phyloP scores from a whole-genome alignment of 352 stramenopile genomes.

The Elongisporangium anandrum region DNA sequence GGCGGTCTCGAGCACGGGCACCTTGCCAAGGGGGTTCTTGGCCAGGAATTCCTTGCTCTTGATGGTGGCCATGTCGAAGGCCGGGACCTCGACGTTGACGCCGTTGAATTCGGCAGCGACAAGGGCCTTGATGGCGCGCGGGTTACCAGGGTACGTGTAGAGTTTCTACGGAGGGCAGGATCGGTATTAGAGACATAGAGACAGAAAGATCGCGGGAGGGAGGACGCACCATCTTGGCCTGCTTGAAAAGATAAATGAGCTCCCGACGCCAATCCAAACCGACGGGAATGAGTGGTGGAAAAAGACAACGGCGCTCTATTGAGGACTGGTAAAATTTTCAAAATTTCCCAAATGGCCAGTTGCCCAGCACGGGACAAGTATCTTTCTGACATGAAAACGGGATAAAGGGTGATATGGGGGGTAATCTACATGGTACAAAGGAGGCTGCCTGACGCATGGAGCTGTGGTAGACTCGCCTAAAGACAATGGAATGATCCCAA shows the following conservation, averaged over 20 bases:
- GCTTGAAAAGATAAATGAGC: background rate
- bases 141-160: constrained; percentile 87
- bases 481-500: too few relatives aligned
- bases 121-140: constrained; percentile 92
- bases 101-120: constrained; percentile 94
- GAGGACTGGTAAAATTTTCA: background rate
- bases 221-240: constrained; percentile 17
- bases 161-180: constrained; percentile 51
- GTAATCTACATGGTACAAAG: too few relatives aligned
- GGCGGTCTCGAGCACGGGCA: constrained; percentile 83
- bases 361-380: background rate
- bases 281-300: constrained; percentile 1
- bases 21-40: constrained; percentile 90
- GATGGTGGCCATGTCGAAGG: constrained; percentile 58
- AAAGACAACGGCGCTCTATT: background rate
- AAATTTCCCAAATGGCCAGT: background rate
- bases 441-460: too few relatives aligned
- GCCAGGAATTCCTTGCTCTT: constrained; percentile 70
- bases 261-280: background rate
- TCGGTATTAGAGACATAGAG: background rate
- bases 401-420: background rate
- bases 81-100: constrained; percentile 77
- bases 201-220: background rate
- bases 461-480: too few relatives aligned
- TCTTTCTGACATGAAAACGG: background rate